Percentiles rank a stretch among this genome's conserved stretches.
Evolutionary conservation across 208 protist genomes (phyloP).

Genomic region (Leishmania major): DNA sequence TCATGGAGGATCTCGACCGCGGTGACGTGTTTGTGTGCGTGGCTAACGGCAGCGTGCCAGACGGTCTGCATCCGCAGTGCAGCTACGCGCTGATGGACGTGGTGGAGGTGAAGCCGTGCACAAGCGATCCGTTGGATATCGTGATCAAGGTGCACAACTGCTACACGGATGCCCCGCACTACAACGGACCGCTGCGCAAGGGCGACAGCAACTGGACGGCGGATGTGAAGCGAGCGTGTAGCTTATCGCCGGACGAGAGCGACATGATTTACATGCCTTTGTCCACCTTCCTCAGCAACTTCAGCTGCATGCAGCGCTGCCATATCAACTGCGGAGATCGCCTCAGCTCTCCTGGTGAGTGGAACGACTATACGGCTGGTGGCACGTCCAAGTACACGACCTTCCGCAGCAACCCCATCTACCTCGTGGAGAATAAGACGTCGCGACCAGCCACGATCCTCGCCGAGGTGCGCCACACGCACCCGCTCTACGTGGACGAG

Average conservation of each 20-base stretch:
- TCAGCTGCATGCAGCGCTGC: constrained; percentile 83
- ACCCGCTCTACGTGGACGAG: constrained; percentile 57
- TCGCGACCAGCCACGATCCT: constrained; percentile 65
- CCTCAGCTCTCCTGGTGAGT: constrained; percentile 69
- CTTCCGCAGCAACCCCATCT: constrained; percentile 89
- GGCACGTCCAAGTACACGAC: constrained; percentile 82
- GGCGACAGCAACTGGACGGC: constrained; percentile 56
- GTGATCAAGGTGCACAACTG: constrained; percentile 81
- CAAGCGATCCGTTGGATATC: constrained; percentile 53
- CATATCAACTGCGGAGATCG: constrained; percentile 87
- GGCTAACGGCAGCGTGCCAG: constrained; percentile 49
- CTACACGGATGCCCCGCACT: constrained; percentile 63
- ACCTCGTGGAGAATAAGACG: constrained; percentile 82
- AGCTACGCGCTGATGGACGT: constrained; percentile 80
- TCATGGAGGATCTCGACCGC: constrained; percentile 53
- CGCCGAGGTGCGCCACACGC: constrained; percentile 62
- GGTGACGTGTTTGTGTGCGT: constrained; percentile 82
- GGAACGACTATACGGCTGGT: constrained; percentile 66
- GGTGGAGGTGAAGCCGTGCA: constrained; percentile 42
- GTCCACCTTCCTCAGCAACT: constrained; percentile 76
- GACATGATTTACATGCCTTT: constrained; percentile 70
- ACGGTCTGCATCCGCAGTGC: constrained; percentile 75
- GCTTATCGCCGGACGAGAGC: constrained; percentile 44
- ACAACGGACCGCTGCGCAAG: constrained; percentile 53
- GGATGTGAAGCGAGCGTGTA: constrained; percentile 44